Conservation (phyloP, 257 asterid genomes). For the Nicotiana obtusifolia region DNA sequence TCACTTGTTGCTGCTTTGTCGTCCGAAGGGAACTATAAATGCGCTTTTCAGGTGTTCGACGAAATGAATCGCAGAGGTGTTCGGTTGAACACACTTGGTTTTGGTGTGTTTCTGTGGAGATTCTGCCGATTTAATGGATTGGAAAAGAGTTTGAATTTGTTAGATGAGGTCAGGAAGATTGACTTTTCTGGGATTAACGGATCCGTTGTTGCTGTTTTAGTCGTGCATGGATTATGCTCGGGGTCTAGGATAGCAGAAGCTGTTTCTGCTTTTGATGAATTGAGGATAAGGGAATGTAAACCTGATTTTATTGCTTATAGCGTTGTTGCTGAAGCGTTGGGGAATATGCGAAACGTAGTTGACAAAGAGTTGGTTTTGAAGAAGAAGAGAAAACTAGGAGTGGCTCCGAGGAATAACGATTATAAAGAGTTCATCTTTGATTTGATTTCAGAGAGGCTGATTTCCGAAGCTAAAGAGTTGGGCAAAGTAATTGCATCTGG, state of each 20-base stretch:
- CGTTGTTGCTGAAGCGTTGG: conserved; percentile 62
- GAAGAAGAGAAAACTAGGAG: conserved; percentile 88
- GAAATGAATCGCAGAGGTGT: conserved; percentile 55
- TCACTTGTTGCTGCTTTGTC: conserved; percentile 69
- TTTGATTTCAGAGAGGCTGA: conserved; percentile 54
- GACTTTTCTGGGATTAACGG: conserved; percentile 53
- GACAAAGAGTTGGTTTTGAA: conserved; percentile 56
- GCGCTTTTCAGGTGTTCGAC: conserved; percentile 56
- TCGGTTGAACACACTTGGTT: conserved; percentile 56
- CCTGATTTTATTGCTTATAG: conserved; percentile 93
- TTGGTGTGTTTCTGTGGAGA: conserved; percentile 77
- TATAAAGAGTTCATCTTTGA: conserved; percentile 50
- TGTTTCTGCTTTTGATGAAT: conserved; percentile 47
- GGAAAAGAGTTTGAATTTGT: conserved; percentile 33
- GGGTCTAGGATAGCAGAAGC: conserved; percentile 44
- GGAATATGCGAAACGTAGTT: conserved; percentile 42
- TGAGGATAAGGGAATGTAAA: conserved; percentile 67
- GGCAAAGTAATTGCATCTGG: conserved; percentile 74
- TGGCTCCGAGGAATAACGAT: conserved; percentile 65
- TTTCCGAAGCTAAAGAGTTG: conserved; percentile 59
- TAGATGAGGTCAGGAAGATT: conserved; percentile 46
- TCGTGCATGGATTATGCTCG: conserved; percentile 59
- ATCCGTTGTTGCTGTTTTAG: conserved; percentile 55
- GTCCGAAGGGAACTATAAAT: conserved; percentile 42
- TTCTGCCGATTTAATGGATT: conserved; percentile 43